Conservation (phyloP, 2,329 filamentous ascomycete genomes). For the Fusarium citri region DNA sequence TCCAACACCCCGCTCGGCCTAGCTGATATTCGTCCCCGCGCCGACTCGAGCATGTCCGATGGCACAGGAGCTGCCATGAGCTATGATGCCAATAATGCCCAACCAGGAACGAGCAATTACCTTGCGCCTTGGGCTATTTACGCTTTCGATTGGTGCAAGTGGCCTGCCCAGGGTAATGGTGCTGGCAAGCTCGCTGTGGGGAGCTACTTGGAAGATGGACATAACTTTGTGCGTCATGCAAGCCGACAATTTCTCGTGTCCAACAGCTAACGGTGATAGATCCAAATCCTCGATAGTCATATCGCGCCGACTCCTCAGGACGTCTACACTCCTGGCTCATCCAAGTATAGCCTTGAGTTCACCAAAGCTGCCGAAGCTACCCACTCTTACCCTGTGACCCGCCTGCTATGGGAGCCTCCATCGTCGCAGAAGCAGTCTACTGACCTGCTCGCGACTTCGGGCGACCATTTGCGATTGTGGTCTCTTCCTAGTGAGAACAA, state of each 20-base stretch:
- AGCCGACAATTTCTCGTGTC: constrained; percentile 1
- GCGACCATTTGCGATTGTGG: constrained; percentile 94
- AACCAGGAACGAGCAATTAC: constrained; percentile 87
- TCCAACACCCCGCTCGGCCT: constrained; percentile 91
- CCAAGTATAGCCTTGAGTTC: constrained; percentile 86
- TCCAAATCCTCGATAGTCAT: constrained; percentile 95
- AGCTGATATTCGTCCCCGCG: constrained; percentile 89
- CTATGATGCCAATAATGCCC: constrained; percentile 74
- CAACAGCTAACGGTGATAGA: constrained; percentile 63
- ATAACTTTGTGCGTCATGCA: constrained; percentile 80
- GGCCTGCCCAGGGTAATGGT: constrained; percentile 82
- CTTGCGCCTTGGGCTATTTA: constrained; percentile 95
- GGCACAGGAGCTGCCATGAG: constrained; percentile 70
- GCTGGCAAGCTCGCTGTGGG: constrained; percentile 94
- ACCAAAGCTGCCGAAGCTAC: constrained; percentile 95
- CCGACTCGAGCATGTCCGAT: constrained; percentile 84
- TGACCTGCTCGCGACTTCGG: constrained; percentile 92
- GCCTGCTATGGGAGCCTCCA: constrained; percentile 94
- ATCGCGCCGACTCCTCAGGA: constrained; percentile 76
- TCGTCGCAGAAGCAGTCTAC: constrained; percentile 95
- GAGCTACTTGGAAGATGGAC: constrained; percentile 96
- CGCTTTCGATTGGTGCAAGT: constrained; percentile 99
- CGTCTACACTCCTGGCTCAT: constrained; percentile 74
- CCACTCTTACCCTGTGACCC: constrained; percentile 96
- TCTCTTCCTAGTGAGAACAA: constrained; percentile 82